Evolutionary conservation across 1,284 basidiomycete species (phyloP), one percentile per base, ranked within the genome.

Genomic region (Binderoboletus segoi): DNA sequence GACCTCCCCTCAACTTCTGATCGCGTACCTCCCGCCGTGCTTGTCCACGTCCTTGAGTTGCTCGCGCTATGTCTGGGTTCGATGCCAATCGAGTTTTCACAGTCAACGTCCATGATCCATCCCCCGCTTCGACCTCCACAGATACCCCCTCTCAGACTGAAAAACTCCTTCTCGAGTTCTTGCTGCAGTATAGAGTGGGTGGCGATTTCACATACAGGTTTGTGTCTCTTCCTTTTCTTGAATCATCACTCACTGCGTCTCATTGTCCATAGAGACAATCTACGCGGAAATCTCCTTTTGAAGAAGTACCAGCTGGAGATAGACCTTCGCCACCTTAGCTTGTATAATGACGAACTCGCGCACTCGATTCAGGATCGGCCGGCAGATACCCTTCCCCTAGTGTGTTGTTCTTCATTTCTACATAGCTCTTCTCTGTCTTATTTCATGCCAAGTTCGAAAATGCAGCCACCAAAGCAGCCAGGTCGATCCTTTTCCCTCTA

Each of bases 231-330:
- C 63, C 48, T 13, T 38, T 45, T 48, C 45, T 43, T 40, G 28
- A 33, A 33, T 37, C 23, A 20, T 38, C 35, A 37, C 41, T 45
- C 43, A 8, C 23, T 18, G n/a, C 18, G 35, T 38, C 35, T 54
- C 18, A 61, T 65, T 30, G 18, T 57, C 43, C 63, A 57, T 15
- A 95, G 94, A 67, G 96, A 99, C 70, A 91, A 92, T 60, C 80
- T 99, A 43, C 85, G 96, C 21, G 92, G 88, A 46, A 97, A 96
- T 67, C 75, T 98, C 38, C 82, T 99, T 16, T 76, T 97, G 58
- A 96, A 95, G 72, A 93, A 96, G 63, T 88, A 96, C 67, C 84
- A 94, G 20, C 83, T 99, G 23, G 96, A 99, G 68, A 89, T 99
- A 21, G 93, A 97, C 72, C 82, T 99, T 62, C 85, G 89, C 48